Base-by-base conservation (phyloP, 352 stramenopile species). In the Pythium aphanidermatum region DNA sequence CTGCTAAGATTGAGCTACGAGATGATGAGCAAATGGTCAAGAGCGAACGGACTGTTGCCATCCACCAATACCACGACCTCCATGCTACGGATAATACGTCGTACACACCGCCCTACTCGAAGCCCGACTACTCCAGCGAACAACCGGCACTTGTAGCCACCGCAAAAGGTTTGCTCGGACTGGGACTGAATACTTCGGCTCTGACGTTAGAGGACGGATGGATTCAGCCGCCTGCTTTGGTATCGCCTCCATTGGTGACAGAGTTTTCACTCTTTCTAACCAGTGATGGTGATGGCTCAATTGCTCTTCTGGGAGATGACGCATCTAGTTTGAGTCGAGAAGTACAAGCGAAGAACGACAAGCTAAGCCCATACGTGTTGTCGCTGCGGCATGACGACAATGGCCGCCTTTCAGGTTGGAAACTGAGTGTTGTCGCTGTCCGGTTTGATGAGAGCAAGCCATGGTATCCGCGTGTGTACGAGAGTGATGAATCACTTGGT, bases 401-500 rank as follows among this genome's bases (percentile, higher is more conserved):
- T 45, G 38, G 20, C n/a, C 5, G 5, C 13, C 2, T 45, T 26
- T 21, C 2, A 12, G 10, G 8, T 19, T 47, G 40, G 40, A n/a
- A 37, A 6, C 3, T 36, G 25, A 47, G 40, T 30, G 19, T 47
- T 19, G 12, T 47, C n/a, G 40, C 16, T 4, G 27, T 37, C 27
- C 40, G 40, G 16, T 47, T 47, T 20, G 40, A 30, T 4, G 40
- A 47, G 3, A 37, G 21, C 26, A 36, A 47, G 17, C 25, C 40
- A 5, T 6, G 35, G 40, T 47, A 47, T 10, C 40, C 40, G 29
- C 40, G 40, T 9, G 17, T 31, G 9, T 38, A 49, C 42, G 9
- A 7, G 0, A 3, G 13, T 3, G 11, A 16, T 14, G 29, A 49
- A n/a, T 11, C 12, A 5, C 8, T 17, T 12, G 26, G 40, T 12